Conservation (phyloP, 108 stramenopile species). For the Skeletonema tropicum region DNA sequence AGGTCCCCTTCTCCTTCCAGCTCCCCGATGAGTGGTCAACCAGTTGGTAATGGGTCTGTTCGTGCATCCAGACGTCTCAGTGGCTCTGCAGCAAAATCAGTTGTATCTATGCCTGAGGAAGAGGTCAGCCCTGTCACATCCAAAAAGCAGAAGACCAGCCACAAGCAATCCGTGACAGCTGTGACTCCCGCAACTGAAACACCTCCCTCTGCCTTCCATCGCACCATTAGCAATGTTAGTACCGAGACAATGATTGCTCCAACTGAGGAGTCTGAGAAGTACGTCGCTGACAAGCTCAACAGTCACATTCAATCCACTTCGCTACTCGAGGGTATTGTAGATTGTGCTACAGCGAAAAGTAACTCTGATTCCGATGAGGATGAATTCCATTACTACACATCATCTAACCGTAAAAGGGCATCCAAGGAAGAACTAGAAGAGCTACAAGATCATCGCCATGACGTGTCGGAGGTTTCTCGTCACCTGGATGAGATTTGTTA, state of each 20-base stretch:
- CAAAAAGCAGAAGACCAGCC: background rate
- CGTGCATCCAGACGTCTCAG: constrained; percentile 1
- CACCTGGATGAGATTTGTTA: constrained; percentile 31
- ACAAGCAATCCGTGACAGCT: constrained; percentile 1
- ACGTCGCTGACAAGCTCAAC: background rate
- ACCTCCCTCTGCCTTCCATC: background rate
- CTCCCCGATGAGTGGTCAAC: constrained; percentile 9
- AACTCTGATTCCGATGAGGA: constrained; percentile 9
- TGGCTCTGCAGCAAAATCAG: constrained; percentile 18
- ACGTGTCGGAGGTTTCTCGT: constrained; percentile 32
- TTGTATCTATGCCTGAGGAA: constrained; percentile 11
- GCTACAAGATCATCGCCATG: constrained; percentile 17
- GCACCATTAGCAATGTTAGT: background rate
- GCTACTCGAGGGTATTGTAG: background rate
- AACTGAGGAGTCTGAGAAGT: background rate
- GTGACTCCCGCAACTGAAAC: background rate
- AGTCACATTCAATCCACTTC: background rate
- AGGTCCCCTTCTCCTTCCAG: constrained; percentile 35
- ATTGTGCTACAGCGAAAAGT: background rate
- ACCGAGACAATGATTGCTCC: constrained; percentile 1
- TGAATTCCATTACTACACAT: constrained; percentile 10
- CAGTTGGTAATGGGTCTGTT: constrained; percentile 29
- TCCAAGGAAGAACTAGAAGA: constrained; percentile 21
- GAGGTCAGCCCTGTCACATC: constrained; percentile 14
- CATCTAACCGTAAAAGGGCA: constrained; percentile 9